A percentile compares a stretch with the other conserved stretches of the same genome.
Evolutionary conservation across 352 stramenopile genomes (phyloP).

Genomic region (Phytophthora citricola): DNA sequence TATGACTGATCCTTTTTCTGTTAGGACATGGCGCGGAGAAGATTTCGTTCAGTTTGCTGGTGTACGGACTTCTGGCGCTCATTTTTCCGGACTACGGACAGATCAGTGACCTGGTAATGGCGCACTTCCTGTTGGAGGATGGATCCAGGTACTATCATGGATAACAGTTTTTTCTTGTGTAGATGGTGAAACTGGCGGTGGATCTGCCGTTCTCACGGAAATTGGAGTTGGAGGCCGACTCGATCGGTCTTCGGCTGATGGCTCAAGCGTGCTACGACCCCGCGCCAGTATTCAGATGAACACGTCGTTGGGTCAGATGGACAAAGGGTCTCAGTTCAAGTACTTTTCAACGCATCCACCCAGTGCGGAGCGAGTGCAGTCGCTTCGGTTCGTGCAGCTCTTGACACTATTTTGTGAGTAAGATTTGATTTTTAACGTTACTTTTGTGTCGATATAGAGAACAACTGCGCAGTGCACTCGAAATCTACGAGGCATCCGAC

Average conservation of each 20-base stretch:
- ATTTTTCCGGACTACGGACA: constrained; percentile 63
- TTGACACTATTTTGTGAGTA: neutral
- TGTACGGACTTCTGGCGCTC: constrained; percentile 60
- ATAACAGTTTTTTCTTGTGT: neutral
- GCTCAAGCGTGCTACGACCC: constrained; percentile 62
- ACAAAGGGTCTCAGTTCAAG: constrained; percentile 50
- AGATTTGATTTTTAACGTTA: neutral
- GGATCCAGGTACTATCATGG: no score
- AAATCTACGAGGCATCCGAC: constrained; percentile 54
- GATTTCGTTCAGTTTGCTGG: constrained; percentile 67
- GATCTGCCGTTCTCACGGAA: constrained; percentile 67
- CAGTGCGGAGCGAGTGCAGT: constrained; percentile 62
- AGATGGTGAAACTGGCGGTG: constrained; percentile 60
- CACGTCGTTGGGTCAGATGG: constrained; percentile 39
- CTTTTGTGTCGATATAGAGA: constrained; percentile 21
- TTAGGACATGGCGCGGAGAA: constrained; percentile 77
- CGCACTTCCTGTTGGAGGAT: neutral
- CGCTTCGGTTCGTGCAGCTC: constrained; percentile 41
- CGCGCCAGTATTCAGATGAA: constrained; percentile 66
- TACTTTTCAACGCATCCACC: constrained; percentile 83
- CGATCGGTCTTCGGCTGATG: constrained; percentile 65
- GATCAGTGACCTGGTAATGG: constrained; percentile 57
- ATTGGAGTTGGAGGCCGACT: constrained; percentile 62
- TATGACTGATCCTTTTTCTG: neutral
- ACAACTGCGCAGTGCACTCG: constrained; percentile 47